phyloP scores from a whole-genome alignment of 495 filamentous ascomycete genomes.

The Tirmania nivea region DNA sequence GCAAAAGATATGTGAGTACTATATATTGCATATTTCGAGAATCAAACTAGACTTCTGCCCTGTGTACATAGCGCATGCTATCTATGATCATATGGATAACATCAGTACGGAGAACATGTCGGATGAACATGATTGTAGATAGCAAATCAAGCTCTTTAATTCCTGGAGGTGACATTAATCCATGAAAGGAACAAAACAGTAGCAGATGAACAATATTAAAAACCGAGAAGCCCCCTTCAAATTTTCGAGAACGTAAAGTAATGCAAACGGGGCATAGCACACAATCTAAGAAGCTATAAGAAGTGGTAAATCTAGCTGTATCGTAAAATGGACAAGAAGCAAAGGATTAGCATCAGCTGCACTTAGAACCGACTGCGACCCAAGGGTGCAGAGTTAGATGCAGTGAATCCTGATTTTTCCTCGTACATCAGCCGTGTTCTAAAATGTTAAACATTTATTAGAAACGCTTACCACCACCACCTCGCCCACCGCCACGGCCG shows the following conservation, averaged over 20 bases:
- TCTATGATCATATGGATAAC: no score
- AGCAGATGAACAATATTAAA: neutral
- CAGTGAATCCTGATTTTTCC: constrained; percentile 29
- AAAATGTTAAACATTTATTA: neutral
- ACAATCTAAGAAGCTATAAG: neutral
- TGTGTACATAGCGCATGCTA: no score
- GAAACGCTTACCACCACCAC: constrained; percentile 29
- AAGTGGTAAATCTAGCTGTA: neutral
- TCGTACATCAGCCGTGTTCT: neutral
- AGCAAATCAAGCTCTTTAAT: no score
- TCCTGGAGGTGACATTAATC: no score
- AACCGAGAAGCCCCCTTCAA: neutral
- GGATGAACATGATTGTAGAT: no score
- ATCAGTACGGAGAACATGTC: no score
- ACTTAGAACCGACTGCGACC: constrained; percentile 30
- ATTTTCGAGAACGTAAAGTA: neutral
- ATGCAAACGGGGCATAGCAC: neutral
- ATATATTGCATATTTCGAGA: no score
- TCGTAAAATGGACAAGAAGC: neutral
- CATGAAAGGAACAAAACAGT: no score
- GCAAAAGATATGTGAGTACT: no score
- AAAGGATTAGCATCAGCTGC: no score
- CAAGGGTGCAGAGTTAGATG: constrained; percentile 41
- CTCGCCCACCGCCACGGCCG: constrained; percentile 43
- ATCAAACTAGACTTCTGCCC: no score